Conservation (phyloP, 192 early-diverging fungal genomes). For the Entomortierella lignicola region DNA sequence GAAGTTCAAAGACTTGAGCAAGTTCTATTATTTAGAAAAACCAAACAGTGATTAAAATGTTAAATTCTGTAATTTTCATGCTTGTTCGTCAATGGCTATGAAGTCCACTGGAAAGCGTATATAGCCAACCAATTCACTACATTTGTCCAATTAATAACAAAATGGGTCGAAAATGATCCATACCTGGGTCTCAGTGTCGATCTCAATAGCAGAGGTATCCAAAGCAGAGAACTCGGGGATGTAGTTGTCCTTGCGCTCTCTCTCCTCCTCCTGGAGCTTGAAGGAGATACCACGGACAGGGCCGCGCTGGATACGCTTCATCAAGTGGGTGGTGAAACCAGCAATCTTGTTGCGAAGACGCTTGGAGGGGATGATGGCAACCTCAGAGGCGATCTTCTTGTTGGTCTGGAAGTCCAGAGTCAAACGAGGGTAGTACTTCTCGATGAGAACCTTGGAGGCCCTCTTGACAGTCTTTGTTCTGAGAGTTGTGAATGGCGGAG, state of each 20-base stretch:
- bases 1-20: slow-evolving; percentile 97
- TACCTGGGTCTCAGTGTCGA: slow-evolving; percentile 94
- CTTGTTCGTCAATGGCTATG: no score
- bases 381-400: slow-evolving; percentile 98
- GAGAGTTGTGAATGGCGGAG: neutral
- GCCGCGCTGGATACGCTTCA: slow-evolving; percentile 99
- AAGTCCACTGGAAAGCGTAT: no score
- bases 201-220: slow-evolving; percentile 89
- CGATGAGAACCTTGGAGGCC: slow-evolving; percentile 98
- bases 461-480: slow-evolving; percentile 99
- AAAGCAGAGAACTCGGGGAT: slow-evolving; percentile 99
- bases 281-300: slow-evolving; percentile 99
- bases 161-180: slow-evolving; percentile 10
- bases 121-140: no score
- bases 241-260: slow-evolving; percentile 99
- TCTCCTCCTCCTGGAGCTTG: slow-evolving; percentile 99
- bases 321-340: slow-evolving; percentile 99
- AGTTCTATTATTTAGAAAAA: slow-evolving; percentile 64
- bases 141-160: no score
- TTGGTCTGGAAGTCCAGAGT: slow-evolving; percentile 99
- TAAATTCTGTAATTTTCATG: no score
- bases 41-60: neutral
- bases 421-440: slow-evolving; percentile 99
- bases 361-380: slow-evolving; percentile 98
- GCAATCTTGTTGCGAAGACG: slow-evolving; percentile 99